These are phyloP conservation scores for Auriculariales sp. DNA, from an alignment of 768 basidiomycete species.

Conservation along the genomic window DNA sequence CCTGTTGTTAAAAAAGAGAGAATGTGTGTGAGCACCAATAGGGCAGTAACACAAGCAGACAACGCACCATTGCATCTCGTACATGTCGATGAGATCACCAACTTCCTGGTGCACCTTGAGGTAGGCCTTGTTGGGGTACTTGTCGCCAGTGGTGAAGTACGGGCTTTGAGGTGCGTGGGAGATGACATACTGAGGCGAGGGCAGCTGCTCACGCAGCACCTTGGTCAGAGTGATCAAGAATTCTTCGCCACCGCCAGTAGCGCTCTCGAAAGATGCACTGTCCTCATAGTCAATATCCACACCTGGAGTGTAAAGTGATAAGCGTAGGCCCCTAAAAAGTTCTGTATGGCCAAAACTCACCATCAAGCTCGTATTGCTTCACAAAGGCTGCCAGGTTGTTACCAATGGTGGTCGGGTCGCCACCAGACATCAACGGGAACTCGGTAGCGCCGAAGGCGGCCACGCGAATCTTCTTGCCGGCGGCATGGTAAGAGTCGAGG, in stretches of 20 bases:
- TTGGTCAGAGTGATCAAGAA: neutral
- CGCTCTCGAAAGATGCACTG: neutral
- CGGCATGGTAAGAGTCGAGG: neutral
- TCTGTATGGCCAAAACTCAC: too few relatives aligned
- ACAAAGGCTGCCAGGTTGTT: neutral
- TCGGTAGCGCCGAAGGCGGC: neutral
- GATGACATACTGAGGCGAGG: neutral
- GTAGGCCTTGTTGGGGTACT: slow-evolving; percentile 14
- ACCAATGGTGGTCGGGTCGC: neutral
- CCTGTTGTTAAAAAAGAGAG: neutral
- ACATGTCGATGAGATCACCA: slow-evolving; percentile 20
- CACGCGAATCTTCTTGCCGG: neutral
- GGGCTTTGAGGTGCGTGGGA: neutral
- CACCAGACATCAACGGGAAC: neutral
- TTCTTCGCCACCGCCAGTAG: neutral
- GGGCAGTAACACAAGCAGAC: neutral
- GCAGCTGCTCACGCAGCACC: neutral
- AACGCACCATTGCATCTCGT: slow-evolving; percentile 6
- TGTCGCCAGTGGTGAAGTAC: neutral
- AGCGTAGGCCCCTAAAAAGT: too few relatives aligned
- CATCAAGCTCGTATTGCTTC: neutral
- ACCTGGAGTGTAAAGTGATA: too few relatives aligned
- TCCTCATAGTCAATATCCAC: neutral
- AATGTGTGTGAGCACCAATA: neutral
- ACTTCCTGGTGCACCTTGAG: slow-evolving; percentile 16